These are phyloP conservation scores for Dendrocalamus sinicus DNA, from an alignment of 176 grass and related monocot genomes.

Conservation along the genomic window DNA sequence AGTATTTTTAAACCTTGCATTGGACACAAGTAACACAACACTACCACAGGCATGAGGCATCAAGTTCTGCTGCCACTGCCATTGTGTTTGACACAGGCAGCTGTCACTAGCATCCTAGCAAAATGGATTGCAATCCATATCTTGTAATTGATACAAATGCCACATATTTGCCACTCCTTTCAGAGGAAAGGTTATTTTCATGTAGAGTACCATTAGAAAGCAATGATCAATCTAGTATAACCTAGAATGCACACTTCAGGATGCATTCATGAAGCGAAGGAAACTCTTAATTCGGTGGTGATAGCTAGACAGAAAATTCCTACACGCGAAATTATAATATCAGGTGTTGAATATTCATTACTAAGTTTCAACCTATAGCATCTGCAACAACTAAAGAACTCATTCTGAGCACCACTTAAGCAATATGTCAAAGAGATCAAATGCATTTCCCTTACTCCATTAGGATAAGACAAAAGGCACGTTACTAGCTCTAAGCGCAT, in stretches of 20 bases:
- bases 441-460: neutral
- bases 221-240: neutral
- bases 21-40: neutral
- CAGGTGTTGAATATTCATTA: neutral
- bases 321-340: neutral
- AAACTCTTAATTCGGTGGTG: conserved; percentile 2
- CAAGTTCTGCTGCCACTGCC: conserved; percentile 6
- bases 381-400: neutral
- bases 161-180: conserved; percentile 16
- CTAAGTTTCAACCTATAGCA: neutral
- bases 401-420: neutral
- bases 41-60: neutral
- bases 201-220: neutral
- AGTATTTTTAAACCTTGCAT: neutral
- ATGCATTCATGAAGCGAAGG: neutral
- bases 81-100: neutral
- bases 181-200: neutral
- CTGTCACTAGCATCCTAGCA: neutral
- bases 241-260: neutral
- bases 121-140: neutral
- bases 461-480: neutral
- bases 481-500: neutral
- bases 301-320: neutral
- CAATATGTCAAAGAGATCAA: neutral
- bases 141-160: neutral